These are phyloP conservation scores for Metschnikowia similis DNA, from an alignment of 805 yeast species.

Conservation along the genomic window DNA sequence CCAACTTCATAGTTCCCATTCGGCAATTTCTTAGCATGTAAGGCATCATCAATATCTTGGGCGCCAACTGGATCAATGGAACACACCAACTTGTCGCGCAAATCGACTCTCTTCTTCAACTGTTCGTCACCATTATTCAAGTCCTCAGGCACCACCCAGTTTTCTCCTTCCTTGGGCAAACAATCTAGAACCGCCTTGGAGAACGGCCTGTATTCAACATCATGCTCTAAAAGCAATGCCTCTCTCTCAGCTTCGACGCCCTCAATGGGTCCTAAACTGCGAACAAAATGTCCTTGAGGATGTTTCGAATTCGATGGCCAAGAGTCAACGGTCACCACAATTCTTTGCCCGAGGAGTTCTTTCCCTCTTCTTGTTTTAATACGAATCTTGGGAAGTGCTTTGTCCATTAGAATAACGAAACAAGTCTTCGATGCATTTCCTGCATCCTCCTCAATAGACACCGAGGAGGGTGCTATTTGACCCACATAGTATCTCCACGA, in stretches of 20 bases:
- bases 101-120: constrained; percentile 67
- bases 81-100: constrained; percentile 85
- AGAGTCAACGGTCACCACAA: constrained; percentile 86
- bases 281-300: constrained; percentile 93
- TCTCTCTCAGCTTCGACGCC: constrained; percentile 94
- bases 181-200: constrained; percentile 88
- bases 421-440: constrained; percentile 73
- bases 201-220: constrained; percentile 94
- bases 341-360: constrained; percentile 81
- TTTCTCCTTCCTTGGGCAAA: constrained; percentile 87
- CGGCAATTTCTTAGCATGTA: constrained; percentile 79
- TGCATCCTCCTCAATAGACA: constrained; percentile 44
- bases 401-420: constrained; percentile 85
- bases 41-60: constrained; percentile 98
- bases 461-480: constrained; percentile 76
- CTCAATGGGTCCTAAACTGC: constrained; percentile 86
- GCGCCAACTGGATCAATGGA: constrained; percentile 97
- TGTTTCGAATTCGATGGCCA: constrained; percentile 83
- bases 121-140: constrained; percentile 49
- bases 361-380: constrained; percentile 83
- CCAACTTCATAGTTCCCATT: constrained; percentile 97
- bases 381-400: constrained; percentile 78
- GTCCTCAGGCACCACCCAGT: constrained; percentile 82
- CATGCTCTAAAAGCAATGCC: constrained; percentile 88
- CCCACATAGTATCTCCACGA: constrained; percentile 98